Percentiles rank a stretch among this genome's conserved stretches.
Conservation (phyloP, 352 stramenopile genomes). For the Globisporangium uncinulatum region DNA sequence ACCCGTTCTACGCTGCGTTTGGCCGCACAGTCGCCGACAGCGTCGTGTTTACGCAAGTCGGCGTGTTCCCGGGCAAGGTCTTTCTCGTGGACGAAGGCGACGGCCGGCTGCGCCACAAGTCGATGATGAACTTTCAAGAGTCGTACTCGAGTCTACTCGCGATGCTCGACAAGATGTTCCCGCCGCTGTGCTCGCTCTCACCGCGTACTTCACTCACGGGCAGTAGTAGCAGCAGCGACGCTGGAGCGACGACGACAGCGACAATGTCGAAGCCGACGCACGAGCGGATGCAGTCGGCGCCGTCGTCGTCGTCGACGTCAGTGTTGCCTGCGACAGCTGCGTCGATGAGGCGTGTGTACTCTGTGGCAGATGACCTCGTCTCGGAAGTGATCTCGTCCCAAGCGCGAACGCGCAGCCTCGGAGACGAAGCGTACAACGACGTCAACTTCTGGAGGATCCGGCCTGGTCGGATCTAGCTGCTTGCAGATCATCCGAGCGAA, state of each 20-base stretch:
- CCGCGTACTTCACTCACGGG: slow-evolving; percentile 2
- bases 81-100: slow-evolving; percentile 58
- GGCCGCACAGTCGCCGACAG: slow-evolving; percentile 54
- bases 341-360: slow-evolving; percentile 6
- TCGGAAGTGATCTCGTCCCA: slow-evolving; percentile 48
- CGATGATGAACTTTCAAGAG: slow-evolving; percentile 56
- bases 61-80: slow-evolving; percentile 75
- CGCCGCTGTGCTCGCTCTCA: slow-evolving; percentile 43
- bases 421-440: slow-evolving; percentile 83
- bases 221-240: background rate
- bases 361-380: slow-evolving; percentile 31
- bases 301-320: slow-evolving; percentile 10
- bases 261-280: background rate
- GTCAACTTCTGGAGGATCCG: slow-evolving; percentile 82
- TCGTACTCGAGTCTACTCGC: slow-evolving; percentile 59
- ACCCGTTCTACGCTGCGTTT: slow-evolving; percentile 83
- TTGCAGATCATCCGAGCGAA: background rate
- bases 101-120: slow-evolving; percentile 49
- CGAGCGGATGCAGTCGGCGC: slow-evolving; percentile 5
- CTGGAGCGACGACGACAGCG: background rate
- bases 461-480: slow-evolving; percentile 28
- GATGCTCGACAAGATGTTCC: slow-evolving; percentile 74
- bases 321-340: background rate
- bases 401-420: slow-evolving; percentile 43
- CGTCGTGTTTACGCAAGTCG: slow-evolving; percentile 53